Conservation (phyloP, 2,329 filamentous ascomycete genomes). For the Aureobasidium sp. region DNA sequence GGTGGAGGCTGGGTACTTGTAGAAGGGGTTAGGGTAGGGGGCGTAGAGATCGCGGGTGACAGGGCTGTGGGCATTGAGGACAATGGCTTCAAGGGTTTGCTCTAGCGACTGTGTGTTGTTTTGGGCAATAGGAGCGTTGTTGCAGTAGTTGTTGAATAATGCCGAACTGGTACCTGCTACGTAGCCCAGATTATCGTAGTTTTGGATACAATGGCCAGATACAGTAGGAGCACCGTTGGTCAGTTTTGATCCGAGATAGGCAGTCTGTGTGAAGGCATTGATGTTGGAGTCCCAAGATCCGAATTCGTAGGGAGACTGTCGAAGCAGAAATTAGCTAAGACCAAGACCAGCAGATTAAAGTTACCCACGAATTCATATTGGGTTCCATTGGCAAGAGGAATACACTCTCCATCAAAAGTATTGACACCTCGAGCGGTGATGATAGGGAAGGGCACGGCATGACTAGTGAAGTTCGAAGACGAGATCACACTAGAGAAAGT, state of each 20-base stretch:
- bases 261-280: slow-evolving; percentile 52
- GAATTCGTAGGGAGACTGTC: slow-evolving; percentile 58
- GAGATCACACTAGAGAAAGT: slow-evolving; percentile 30
- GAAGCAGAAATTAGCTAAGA: background rate
- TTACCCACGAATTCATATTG: slow-evolving; percentile 45
- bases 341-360: background rate
- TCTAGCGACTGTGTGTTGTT: slow-evolving; percentile 22
- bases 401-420: slow-evolving; percentile 32
- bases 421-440: slow-evolving; percentile 37
- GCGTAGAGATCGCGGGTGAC: slow-evolving; percentile 38
- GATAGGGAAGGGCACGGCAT: slow-evolving; percentile 39
- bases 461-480: slow-evolving; percentile 35
- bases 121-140: slow-evolving; percentile 18
- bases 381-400: slow-evolving; percentile 45
- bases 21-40: slow-evolving; percentile 56
- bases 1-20: slow-evolving; percentile 42
- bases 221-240: slow-evolving; percentile 38
- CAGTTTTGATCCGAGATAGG: slow-evolving; percentile 56
- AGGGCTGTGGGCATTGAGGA: slow-evolving; percentile 26
- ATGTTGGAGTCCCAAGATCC: slow-evolving; percentile 57
- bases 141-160: slow-evolving; percentile 35
- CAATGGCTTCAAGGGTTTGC: slow-evolving; percentile 25
- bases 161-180: slow-evolving; percentile 40
- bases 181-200: slow-evolving; percentile 45
- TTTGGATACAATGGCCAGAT: slow-evolving; percentile 39